These are phyloP conservation scores for Fusarium torulosum DNA, from an alignment of 2,329 filamentous ascomycete species.

Conservation along the genomic window DNA sequence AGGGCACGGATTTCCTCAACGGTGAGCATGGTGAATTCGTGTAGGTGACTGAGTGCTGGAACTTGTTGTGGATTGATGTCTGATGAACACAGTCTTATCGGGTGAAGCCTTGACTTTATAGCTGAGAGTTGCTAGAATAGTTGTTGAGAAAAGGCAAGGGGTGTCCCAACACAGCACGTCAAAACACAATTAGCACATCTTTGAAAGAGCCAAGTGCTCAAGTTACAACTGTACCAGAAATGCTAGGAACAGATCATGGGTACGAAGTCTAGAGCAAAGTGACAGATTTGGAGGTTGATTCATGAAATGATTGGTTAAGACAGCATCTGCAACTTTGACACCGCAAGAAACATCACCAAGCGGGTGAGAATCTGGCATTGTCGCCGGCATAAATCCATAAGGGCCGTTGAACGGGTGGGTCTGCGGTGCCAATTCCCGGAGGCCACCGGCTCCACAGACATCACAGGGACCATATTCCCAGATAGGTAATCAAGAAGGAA, in stretches of 20 bases:
- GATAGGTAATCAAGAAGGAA: slow-evolving; percentile 1
- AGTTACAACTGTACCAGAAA: background rate
- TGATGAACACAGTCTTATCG: background rate
- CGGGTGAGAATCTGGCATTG: slow-evolving; percentile 13
- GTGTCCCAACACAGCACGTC: background rate
- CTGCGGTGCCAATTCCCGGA: slow-evolving; percentile 16
- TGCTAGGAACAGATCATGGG: background rate
- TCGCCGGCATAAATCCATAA: slow-evolving; percentile 29
- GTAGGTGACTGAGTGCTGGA: too few relatives aligned
- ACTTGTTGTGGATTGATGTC: background rate
- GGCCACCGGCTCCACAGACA: slow-evolving; percentile 16
- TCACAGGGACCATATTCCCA: slow-evolving; percentile 24
- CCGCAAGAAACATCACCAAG: background rate
- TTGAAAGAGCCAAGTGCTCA: background rate
- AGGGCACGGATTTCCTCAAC: slow-evolving; percentile 46
- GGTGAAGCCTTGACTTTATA: slow-evolving; percentile 9
- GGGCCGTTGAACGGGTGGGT: slow-evolving; percentile 11
- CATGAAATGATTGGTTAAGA: slow-evolving; percentile 13
- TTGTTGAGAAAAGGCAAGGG: slow-evolving; percentile 7
- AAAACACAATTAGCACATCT: background rate
- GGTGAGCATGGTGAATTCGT: slow-evolving; percentile 39
- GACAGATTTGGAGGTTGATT: background rate
- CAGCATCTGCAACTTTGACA: background rate
- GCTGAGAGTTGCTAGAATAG: background rate
- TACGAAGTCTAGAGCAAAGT: background rate